These are phyloP conservation scores for Magnusiomyces sp. DNA, from an alignment of 1,139 yeast genomes.

Conservation along the genomic window DNA sequence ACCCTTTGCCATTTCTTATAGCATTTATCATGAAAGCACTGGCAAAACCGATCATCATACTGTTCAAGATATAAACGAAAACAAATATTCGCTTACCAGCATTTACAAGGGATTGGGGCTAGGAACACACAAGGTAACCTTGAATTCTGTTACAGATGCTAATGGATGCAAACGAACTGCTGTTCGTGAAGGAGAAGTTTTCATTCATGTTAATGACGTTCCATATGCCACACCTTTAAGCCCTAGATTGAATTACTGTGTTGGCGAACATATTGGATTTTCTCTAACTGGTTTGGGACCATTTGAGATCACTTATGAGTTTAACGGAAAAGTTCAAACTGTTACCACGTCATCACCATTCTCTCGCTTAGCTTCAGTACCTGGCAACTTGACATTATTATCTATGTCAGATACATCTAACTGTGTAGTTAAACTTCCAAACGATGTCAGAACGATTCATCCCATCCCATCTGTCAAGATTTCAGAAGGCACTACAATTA, in stretches of 20 bases:
- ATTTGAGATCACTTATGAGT: conserved; percentile 62
- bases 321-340: conserved; percentile 53
- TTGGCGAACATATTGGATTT: conserved; percentile 81
- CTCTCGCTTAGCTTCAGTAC: conserved; percentile 67
- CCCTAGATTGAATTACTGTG: conserved; percentile 56
- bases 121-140: conserved; percentile 50
- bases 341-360: conserved; percentile 53
- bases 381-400: conserved; percentile 64
- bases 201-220: conserved; percentile 60
- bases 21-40: conserved; percentile 45
- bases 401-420: conserved; percentile 72
- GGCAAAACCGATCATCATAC: conserved; percentile 39
- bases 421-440: conserved; percentile 56
- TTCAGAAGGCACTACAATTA: conserved; percentile 64
- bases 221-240: conserved; percentile 52
- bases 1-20: conserved; percentile 54
- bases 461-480: conserved; percentile 89
- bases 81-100: conserved; percentile 30
- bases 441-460: conserved; percentile 41
- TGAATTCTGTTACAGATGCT: conserved; percentile 53
- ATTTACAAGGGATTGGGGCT: conserved; percentile 40
- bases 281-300: conserved; percentile 75
- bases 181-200: conserved; percentile 30
- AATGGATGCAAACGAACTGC: conserved; percentile 55
- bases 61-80: conserved; percentile 31